These are phyloP conservation scores for Harringtonia aguacate DNA, from an alignment of 2,329 filamentous ascomycete species.

Conservation along the genomic window DNA sequence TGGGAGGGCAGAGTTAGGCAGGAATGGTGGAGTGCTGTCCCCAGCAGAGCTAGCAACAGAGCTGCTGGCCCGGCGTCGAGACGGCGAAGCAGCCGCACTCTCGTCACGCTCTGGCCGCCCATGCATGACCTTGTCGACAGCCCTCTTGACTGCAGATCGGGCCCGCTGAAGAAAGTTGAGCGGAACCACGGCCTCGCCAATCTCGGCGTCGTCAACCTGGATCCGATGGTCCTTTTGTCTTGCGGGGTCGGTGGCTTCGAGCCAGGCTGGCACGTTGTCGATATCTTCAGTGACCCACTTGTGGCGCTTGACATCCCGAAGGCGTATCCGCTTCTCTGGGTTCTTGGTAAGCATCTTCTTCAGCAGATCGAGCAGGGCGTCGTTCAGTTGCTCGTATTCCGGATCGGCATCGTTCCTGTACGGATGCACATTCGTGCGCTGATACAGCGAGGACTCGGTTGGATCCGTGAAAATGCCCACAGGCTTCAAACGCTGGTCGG, in stretches of 20 bases:
- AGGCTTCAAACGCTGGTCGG: conserved; percentile 69
- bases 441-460: conserved; percentile 41
- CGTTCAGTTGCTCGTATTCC: conserved; percentile 76
- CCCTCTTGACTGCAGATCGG: conserved; percentile 64
- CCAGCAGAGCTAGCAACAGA: conserved; percentile 54
- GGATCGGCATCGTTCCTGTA: conserved; percentile 71
- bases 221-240: conserved; percentile 74
- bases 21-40: conserved; percentile 32
- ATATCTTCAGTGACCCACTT: conserved; percentile 81
- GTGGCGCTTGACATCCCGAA: conserved; percentile 89
- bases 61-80: conserved; percentile 47
- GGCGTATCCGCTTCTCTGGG: conserved; percentile 74
- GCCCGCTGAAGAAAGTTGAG: conserved; percentile 80
- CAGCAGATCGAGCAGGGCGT: conserved; percentile 69
- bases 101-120: conserved; percentile 48
- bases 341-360: conserved; percentile 77
- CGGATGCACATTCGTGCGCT: conserved; percentile 48
- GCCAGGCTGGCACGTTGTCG: conserved; percentile 64
- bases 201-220: conserved; percentile 81
- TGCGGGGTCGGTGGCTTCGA: conserved; percentile 87
- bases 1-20: conserved; percentile 26
- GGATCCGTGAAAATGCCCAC: conserved; percentile 51
- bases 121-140: conserved; percentile 53
- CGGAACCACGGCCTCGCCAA: conserved; percentile 82
- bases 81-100: conserved; percentile 25